Conservation (phyloP, 2,329 filamentous ascomycete genomes). For the Falciphora oryzae region DNA sequence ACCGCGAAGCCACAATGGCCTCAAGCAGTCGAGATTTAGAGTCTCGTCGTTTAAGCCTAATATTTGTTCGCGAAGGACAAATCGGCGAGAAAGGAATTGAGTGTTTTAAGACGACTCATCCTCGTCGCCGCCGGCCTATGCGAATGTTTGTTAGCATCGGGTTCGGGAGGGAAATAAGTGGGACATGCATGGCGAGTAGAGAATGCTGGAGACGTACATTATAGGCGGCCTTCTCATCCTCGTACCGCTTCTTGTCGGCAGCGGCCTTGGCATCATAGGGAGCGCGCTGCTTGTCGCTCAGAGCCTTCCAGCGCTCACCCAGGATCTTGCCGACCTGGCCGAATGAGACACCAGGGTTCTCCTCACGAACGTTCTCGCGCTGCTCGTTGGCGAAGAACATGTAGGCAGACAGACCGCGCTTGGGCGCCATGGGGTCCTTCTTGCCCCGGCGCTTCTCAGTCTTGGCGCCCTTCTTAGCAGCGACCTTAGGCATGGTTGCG, state of each 20-base stretch:
- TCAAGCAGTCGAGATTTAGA: neutral
- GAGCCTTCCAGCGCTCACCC: constrained; percentile 97
- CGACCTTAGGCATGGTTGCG: constrained; percentile 54
- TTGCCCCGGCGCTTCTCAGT: constrained; percentile 50
- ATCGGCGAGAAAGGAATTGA: constrained; percentile 19
- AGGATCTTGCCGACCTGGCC: constrained; percentile 98
- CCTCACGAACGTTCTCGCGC: constrained; percentile 94
- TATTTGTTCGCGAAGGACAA: constrained; percentile 18
- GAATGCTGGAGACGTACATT: constrained; percentile 53
- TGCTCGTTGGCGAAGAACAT: constrained; percentile 99
- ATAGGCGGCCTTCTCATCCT: constrained; percentile 95
- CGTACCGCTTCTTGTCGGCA: constrained; percentile 97
- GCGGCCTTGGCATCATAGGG: constrained; percentile 97
- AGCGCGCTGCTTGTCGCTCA: constrained; percentile 84
- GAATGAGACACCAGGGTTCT: constrained; percentile 97
- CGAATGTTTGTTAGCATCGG: constrained; percentile 22
- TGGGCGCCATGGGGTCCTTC: constrained; percentile 93
- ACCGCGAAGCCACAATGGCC: neutral
- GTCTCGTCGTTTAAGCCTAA: neutral
- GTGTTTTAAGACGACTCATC: constrained; percentile 43
- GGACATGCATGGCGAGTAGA: constrained; percentile 1
- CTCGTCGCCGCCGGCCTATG: constrained; percentile 50
- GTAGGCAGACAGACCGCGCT: constrained; percentile 98
- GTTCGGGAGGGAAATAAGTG: constrained; percentile 12
- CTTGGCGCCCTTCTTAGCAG: constrained; percentile 48